Conservation (phyloP, 208 protist species). For the Phytomonas serpens region DNA sequence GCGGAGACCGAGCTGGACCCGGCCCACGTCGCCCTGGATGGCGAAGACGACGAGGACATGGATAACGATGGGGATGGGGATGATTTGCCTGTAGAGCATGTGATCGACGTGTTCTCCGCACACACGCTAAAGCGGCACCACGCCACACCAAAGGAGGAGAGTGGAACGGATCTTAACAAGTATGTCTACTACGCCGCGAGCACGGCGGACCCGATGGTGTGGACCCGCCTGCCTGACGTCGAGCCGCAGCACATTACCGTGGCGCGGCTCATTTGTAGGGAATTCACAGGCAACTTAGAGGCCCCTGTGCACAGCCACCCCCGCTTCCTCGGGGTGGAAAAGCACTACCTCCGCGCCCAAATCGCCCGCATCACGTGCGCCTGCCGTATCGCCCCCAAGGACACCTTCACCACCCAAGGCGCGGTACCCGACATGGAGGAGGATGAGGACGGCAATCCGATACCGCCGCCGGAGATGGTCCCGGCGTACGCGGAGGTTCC, state of each 20-base stretch:
- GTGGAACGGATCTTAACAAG: conserved; percentile 81
- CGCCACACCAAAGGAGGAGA: conserved; percentile 38
- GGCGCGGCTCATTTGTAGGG: conserved; percentile 73
- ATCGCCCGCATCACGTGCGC: conserved; percentile 92
- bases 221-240: conserved; percentile 87
- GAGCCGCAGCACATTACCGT: conserved; percentile 84
- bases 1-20: conserved; percentile 59
- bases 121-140: conserved; percentile 25
- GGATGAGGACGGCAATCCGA: conserved; percentile 22
- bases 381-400: conserved; percentile 79
- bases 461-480: conserved; percentile 49
- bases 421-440: conserved; percentile 66
- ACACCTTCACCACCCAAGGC: conserved; percentile 74
- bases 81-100: conserved; percentile 53
- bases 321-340: conserved; percentile 88
- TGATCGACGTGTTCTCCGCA: conserved; percentile 60
- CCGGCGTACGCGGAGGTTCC: conserved; percentile 73
- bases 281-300: conserved; percentile 91
- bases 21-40: conserved; percentile 11
- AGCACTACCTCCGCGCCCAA: conserved; percentile 92
- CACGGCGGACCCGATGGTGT: conserved; percentile 63
- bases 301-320: conserved; percentile 80
- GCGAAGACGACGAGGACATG: conserved; percentile 47
- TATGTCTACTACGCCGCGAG: conserved; percentile 84
- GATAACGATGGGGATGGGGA: conserved; percentile 54